phyloP scores from a whole-genome alignment of 331 rosid genomes.

The Cydonia oblonga region DNA sequence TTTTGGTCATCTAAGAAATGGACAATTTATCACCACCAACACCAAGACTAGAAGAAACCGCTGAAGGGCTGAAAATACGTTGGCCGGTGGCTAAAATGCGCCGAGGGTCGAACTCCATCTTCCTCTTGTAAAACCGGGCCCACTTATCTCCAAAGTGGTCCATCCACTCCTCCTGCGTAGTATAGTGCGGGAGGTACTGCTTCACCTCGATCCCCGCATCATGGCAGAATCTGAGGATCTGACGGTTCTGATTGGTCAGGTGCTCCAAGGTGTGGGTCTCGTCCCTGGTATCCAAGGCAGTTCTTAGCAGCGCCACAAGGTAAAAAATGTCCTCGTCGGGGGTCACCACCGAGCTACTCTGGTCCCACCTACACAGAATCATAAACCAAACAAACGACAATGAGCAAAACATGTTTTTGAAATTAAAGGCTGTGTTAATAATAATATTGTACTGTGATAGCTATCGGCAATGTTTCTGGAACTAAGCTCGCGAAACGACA shows the following conservation, averaged over 20 bases:
- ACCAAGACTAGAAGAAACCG: neutral
- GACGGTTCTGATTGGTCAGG: constrained; percentile 65
- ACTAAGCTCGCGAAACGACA: neutral
- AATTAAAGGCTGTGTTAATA: neutral
- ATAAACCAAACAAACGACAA: constrained; percentile 14
- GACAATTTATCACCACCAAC: constrained; percentile 3
- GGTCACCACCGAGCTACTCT: constrained; percentile 71
- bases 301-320: constrained; percentile 80
- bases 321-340: constrained; percentile 82
- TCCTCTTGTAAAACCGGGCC: constrained; percentile 47
- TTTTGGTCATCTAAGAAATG: neutral
- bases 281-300: constrained; percentile 62
- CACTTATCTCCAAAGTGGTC: constrained; percentile 92
- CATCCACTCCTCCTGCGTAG: constrained; percentile 58
- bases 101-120: constrained; percentile 71
- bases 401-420: neutral
- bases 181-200: constrained; percentile 92
- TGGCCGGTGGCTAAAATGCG: constrained; percentile 84
- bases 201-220: constrained; percentile 52
- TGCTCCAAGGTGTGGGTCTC: constrained; percentile 45
- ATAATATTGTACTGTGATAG: neutral
- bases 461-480: constrained; percentile 7
- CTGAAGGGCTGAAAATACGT: constrained; percentile 47
- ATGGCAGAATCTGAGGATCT: constrained; percentile 55
- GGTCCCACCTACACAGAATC: constrained; percentile 61